Evolutionary conservation across 192 early-diverging fungal species (phyloP).

Genomic region (Coemansia javaensis): DNA sequence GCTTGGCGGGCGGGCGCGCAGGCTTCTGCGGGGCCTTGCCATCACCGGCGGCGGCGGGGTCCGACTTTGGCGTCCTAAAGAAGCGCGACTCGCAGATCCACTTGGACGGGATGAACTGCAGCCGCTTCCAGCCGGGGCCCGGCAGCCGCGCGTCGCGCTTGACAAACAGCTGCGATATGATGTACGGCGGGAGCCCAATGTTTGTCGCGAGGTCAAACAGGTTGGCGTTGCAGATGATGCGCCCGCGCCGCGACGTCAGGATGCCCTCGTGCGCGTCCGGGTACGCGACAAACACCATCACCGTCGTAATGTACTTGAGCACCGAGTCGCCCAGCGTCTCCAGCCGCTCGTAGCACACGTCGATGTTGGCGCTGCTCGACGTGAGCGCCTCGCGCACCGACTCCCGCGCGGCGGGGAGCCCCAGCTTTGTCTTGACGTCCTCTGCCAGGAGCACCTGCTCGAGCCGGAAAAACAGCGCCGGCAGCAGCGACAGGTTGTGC

Average conservation of each 20-base stretch:
- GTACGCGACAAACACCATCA: slow-evolving; percentile 70
- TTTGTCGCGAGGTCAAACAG: slow-evolving; percentile 57
- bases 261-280: slow-evolving; percentile 76
- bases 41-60: neutral
- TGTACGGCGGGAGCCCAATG: slow-evolving; percentile 54
- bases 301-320: slow-evolving; percentile 69
- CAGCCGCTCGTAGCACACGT: slow-evolving; percentile 78
- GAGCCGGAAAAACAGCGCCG: slow-evolving; percentile 58
- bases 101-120: slow-evolving; percentile 12
- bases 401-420: slow-evolving; percentile 39
- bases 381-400: slow-evolving; percentile 67
- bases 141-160: slow-evolving; percentile 32
- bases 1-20: neutral
- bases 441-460: slow-evolving; percentile 54
- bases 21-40: neutral
- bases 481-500: slow-evolving; percentile 51
- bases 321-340: slow-evolving; percentile 89
- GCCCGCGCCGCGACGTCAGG: slow-evolving; percentile 64
- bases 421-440: slow-evolving; percentile 42
- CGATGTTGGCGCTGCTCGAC: slow-evolving; percentile 60
- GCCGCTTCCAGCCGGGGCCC: slow-evolving; percentile 33
- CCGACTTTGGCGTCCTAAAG: neutral
- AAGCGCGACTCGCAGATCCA: slow-evolving; percentile 13
- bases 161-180: slow-evolving; percentile 35
- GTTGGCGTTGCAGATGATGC: slow-evolving; percentile 70